Base-by-base conservation (phyloP, 345 rosid genomes). In the Triadica sebifera region DNA sequence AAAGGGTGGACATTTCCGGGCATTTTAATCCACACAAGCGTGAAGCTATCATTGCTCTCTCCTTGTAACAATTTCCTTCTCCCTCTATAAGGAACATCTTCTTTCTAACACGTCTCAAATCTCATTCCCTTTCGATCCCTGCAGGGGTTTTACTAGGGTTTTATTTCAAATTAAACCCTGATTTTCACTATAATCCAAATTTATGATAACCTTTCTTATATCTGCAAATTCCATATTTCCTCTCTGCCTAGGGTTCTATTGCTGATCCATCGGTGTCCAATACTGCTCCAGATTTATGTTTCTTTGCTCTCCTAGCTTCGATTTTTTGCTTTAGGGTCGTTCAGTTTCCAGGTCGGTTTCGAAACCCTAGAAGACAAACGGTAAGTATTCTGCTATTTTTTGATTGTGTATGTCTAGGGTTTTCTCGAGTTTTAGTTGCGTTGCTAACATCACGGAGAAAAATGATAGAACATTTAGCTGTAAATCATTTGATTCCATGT, bases 361-460 rank as follows among this genome's bases (percentile, higher is more conserved):
- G 50, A 69, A 69, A 19, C 50, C 73, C 73, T 71, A 71, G 45
- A 58, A 13, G 50, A 39, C 41, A 16, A 71, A 60, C 38, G 57
- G 75, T 71, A 60, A 71, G 75, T 55, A 12, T 59, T 25, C 9
- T 20, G 22, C 15, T 12, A 15, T 60, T 24, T 17, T 57, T 29
- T 11, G 29, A 25, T 71, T 46, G 34, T 10, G 37, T 25, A 8
- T 41, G 50, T 71, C 57, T 60, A 58, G 58, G 57, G 55, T 46
- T 71, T 46, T 24, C 47, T 71, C 4, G 25, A 25, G 11, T 46
- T 34, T 60, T 4, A n/a, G 12, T 57, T 58, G 0, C 16, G 15
- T 58, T 55, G 16, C n/a, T 8, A 29, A 17, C 3, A 34, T 29
- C 4, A 17, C 24, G 12, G 22, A 19, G 43, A 19, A n/a, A 38